These are phyloP conservation scores for Tuber magnatum DNA, from an alignment of 495 filamentous ascomycete genomes.

Conservation along the genomic window DNA sequence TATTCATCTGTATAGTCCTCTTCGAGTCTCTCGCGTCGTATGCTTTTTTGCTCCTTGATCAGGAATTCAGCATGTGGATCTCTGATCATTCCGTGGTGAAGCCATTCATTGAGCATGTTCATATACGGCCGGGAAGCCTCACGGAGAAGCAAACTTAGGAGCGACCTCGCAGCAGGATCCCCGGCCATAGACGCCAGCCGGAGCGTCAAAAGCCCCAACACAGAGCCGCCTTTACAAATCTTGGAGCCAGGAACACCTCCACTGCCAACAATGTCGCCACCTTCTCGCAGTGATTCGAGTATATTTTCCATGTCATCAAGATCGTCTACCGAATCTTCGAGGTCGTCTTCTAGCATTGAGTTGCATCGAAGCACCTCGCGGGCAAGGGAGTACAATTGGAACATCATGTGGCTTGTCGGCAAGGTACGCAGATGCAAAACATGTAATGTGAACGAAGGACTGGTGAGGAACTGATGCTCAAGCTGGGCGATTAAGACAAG, in stretches of 20 bases:
- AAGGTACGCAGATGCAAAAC: conserved; percentile 85
- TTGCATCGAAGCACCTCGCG: conserved; percentile 83
- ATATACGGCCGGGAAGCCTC: conserved; percentile 93
- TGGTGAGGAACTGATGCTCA: conserved; percentile 82
- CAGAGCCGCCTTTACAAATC: conserved; percentile 88
- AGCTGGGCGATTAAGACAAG: conserved; percentile 85
- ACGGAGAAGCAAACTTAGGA: conserved; percentile 71
- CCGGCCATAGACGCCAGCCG: conserved; percentile 81
- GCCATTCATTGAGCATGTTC: conserved; percentile 97
- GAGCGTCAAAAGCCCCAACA: conserved; percentile 75
- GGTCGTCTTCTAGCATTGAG: conserved; percentile 75
- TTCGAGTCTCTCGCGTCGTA: conserved; percentile 79
- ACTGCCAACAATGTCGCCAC: conserved; percentile 63
- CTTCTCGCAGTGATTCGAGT: conserved; percentile 69
- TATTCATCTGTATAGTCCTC: conserved; percentile 98
- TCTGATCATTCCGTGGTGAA: conserved; percentile 90
- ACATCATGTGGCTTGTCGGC: conserved; percentile 79
- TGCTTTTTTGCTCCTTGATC: conserved; percentile 91
- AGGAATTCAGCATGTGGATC: conserved; percentile 93
- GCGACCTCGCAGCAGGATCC: conserved; percentile 72
- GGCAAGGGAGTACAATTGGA: conserved; percentile 76
- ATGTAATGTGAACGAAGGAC: conserved; percentile 79
- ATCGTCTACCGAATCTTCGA: conserved; percentile 71
- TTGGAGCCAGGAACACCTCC: conserved; percentile 78
- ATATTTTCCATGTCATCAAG: conserved; percentile 83